Conservation (phyloP, 495 filamentous ascomycete species). For the Penicillium canariense region DNA sequence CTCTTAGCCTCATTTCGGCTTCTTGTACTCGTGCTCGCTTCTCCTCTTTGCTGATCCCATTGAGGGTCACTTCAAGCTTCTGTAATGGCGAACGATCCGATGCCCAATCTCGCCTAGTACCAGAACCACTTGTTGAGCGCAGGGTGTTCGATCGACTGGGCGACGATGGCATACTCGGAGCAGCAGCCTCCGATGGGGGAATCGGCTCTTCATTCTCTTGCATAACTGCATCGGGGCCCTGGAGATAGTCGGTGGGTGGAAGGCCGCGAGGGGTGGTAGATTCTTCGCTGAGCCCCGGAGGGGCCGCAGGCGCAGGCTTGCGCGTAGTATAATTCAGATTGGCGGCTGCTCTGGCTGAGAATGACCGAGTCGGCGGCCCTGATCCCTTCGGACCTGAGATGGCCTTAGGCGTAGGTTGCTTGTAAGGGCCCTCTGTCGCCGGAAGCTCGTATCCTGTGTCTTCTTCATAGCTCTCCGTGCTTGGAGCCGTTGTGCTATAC, state of each 20-base stretch:
- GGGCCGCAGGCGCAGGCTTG: constrained; percentile 6
- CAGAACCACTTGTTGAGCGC: constrained; percentile 33
- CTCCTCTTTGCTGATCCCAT: constrained; percentile 88
- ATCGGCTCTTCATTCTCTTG: constrained; percentile 12
- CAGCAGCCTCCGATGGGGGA: not conserved
- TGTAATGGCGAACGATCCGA: constrained; percentile 85
- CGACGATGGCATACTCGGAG: constrained; percentile 11
- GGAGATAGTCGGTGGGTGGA: constrained; percentile 9
- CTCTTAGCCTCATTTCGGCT: constrained; percentile 62
- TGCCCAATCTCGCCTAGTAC: constrained; percentile 51
- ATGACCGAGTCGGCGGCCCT: constrained; percentile 11
- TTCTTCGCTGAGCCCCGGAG: constrained; percentile 12
- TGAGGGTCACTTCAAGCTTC: constrained; percentile 81
- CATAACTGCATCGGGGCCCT: not conserved
- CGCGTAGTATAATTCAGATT: constrained; percentile 25
- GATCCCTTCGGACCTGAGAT: not conserved
- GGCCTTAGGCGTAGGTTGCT: constrained; percentile 2
- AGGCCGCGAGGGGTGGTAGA: constrained; percentile 26
- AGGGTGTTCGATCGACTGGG: constrained; percentile 37
- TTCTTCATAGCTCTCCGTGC: constrained; percentile 5
- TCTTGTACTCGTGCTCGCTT: constrained; percentile 78
- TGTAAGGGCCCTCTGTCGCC: not conserved
- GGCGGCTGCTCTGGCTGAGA: constrained; percentile 21
- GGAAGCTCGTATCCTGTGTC: constrained; percentile 3
- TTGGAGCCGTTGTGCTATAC: not conserved